phyloP scores from a whole-genome alignment of 2,329 filamentous ascomycete genomes.

The Cordyceps tenuipes region DNA sequence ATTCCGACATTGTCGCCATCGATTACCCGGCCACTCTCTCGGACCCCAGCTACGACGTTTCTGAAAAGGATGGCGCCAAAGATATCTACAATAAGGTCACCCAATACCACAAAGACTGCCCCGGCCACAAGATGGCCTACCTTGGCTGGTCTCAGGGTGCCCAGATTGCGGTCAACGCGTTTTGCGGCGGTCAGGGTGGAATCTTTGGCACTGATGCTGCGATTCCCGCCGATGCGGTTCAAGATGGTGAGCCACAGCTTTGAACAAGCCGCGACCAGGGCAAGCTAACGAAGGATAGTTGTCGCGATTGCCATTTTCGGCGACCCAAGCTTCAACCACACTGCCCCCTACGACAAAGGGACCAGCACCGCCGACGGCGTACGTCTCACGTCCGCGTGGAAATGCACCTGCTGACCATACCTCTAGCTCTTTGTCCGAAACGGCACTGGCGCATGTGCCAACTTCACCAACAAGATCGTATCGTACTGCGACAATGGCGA shows the following conservation, averaged over 20 bases:
- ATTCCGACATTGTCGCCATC: slow-evolving; percentile 26
- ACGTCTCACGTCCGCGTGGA: slow-evolving; percentile 16
- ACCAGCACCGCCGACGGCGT: slow-evolving; percentile 31
- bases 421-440: slow-evolving; percentile 29
- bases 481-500: slow-evolving; percentile 37
- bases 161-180: slow-evolving; percentile 28
- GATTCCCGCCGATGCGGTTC: slow-evolving; percentile 21
- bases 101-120: slow-evolving; percentile 27
- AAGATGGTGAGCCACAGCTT: slow-evolving; percentile 23
- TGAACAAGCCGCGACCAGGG: too few relatives aligned
- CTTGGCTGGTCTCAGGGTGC: slow-evolving; percentile 37
- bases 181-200: slow-evolving; percentile 28
- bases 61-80: slow-evolving; percentile 26
- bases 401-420: not conserved
- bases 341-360: slow-evolving; percentile 28
- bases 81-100: slow-evolving; percentile 24
- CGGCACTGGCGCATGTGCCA: slow-evolving; percentile 27
- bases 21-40: slow-evolving; percentile 31
- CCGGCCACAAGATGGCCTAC: slow-evolving; percentile 31
- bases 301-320: slow-evolving; percentile 33
- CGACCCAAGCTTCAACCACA: slow-evolving; percentile 32
- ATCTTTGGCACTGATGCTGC: slow-evolving; percentile 21
- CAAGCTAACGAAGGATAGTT: slow-evolving; percentile 22
- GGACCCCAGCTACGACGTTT: slow-evolving; percentile 25
- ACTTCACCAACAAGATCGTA: slow-evolving; percentile 27